Percentiles rank a stretch among this genome's conserved stretches.
phyloP scores from a whole-genome alignment of 306 rosid genomes.

The Lathyrus aphaca region DNA sequence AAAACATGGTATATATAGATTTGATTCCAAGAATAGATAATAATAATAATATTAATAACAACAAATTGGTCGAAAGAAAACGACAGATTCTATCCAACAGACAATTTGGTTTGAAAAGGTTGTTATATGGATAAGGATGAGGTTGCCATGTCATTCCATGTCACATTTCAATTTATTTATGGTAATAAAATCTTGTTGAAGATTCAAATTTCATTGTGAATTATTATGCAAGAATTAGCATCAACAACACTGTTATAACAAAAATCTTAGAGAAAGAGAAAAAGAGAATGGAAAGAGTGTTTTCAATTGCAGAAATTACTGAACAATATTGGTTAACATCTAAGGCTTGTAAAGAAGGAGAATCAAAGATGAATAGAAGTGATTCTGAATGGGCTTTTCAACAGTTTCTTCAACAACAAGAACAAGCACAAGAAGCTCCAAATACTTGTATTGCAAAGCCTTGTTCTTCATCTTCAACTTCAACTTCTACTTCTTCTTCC shows the following conservation, averaged over 20 bases:
- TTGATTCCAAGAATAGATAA: too few species aligned
- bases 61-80: too few species aligned
- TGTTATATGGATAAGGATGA: slow-evolving; percentile 30
- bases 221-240: too few species aligned
- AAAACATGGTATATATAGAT: too few species aligned
- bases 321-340: slow-evolving; percentile 58
- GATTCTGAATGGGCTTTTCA: slow-evolving; percentile 93
- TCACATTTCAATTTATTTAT: slow-evolving; percentile 1
- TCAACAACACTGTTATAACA: too few species aligned
- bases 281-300: slow-evolving; percentile 72
- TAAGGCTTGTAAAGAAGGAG: slow-evolving; percentile 3
- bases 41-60: too few species aligned
- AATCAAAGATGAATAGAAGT: slow-evolving; percentile 65
- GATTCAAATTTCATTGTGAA: too few species aligned
- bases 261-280: too few species aligned
- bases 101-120: not conserved
- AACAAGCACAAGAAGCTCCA: slow-evolving; percentile 62
- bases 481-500: slow-evolving; percentile 40
- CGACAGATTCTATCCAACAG: too few species aligned
- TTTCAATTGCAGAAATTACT: slow-evolving; percentile 73
- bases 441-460: not conserved
- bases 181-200: not conserved
- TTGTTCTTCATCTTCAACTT: slow-evolving; percentile 37
- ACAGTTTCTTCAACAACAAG: slow-evolving; percentile 56
- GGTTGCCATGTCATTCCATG: slow-evolving; percentile 32